A percentile compares a stretch with the other conserved stretches of the same genome.
Conservation (phyloP, 371 early-diverging fungal species). For the Coemansia sp. region DNA sequence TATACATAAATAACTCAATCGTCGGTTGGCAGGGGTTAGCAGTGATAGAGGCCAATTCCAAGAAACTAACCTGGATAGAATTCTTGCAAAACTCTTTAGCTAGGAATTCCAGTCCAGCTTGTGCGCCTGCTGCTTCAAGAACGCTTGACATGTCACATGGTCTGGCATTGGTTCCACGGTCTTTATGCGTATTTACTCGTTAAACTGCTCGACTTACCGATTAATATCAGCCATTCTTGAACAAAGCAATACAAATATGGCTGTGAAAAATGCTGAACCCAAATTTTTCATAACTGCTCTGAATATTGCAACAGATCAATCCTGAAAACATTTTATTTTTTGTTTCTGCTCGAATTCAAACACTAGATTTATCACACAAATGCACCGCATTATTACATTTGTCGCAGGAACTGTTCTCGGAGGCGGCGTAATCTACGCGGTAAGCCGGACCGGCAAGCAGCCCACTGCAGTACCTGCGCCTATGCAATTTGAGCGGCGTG, state of each 20-base stretch:
- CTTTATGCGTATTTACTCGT: constrained; percentile 73
- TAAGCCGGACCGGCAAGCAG: constrained; percentile 2
- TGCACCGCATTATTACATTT: constrained; percentile 43
- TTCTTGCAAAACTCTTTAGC: constrained; percentile 48
- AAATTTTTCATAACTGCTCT: background rate
- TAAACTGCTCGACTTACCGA: constrained; percentile 58
- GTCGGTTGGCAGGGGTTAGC: no score
- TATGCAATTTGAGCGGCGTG: background rate
- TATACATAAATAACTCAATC: no score
- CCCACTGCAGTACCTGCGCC: background rate
- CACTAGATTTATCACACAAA: background rate
- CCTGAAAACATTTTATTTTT: background rate
- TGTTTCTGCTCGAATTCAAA: background rate
- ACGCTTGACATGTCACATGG: constrained; percentile 59
- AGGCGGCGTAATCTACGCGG: constrained; percentile 38
- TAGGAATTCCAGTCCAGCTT: constrained; percentile 56
- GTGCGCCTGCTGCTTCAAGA: no score
- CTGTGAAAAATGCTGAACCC: no score
- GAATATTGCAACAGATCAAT: background rate
- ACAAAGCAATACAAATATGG: background rate
- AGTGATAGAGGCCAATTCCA: no score
- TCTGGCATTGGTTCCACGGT: constrained; percentile 79
- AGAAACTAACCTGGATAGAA: no score
- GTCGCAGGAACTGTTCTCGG: constrained; percentile 38
- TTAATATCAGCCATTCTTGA: background rate